phyloP scores from a whole-genome alignment of 352 stramenopile species.

The Phytophthora capsici region DNA sequence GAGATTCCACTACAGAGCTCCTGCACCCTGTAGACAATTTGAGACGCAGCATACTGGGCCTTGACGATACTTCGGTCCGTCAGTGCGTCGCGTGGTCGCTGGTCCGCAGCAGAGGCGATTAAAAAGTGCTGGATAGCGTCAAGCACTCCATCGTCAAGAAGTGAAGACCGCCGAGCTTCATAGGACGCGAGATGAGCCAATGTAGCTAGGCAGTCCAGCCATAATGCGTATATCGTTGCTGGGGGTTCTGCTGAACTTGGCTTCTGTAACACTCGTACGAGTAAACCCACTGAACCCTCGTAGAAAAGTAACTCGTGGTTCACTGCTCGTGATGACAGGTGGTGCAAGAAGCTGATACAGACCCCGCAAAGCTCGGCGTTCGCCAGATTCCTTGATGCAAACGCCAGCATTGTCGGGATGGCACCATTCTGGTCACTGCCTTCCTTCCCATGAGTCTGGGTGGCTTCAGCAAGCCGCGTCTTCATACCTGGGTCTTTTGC shows the following conservation, averaged over 20 bases:
- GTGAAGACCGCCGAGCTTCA: constrained; percentile 35
- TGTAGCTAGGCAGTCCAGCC: constrained; percentile 55
- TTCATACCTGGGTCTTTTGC: constrained; percentile 78
- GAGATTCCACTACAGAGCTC: constrained; percentile 48
- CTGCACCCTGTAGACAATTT: constrained; percentile 72
- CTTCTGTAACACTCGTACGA: constrained; percentile 64
- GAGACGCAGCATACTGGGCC: constrained; percentile 56
- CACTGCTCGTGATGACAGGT: constrained; percentile 67
- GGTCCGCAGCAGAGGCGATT: constrained; percentile 42
- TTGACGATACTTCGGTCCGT: constrained; percentile 58
- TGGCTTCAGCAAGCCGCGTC: constrained; percentile 61
- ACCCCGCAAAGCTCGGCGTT: constrained; percentile 71
- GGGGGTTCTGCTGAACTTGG: constrained; percentile 41
- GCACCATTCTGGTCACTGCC: constrained; percentile 45
- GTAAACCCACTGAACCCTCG: constrained; percentile 63
- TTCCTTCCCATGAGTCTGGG: constrained; percentile 33
- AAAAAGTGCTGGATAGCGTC: constrained; percentile 75
- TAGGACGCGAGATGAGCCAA: constrained; percentile 68
- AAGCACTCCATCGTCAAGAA: constrained; percentile 69
- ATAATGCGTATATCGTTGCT: constrained; percentile 60
- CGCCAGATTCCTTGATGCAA: constrained; percentile 61
- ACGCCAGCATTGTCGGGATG: constrained; percentile 70
- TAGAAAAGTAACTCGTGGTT: constrained; percentile 74
- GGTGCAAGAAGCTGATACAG: constrained; percentile 73
- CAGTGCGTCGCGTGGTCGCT: constrained; percentile 43